phyloP scores from a whole-genome alignment of 345 rosid genomes.

The Aethionema arabicum region DNA sequence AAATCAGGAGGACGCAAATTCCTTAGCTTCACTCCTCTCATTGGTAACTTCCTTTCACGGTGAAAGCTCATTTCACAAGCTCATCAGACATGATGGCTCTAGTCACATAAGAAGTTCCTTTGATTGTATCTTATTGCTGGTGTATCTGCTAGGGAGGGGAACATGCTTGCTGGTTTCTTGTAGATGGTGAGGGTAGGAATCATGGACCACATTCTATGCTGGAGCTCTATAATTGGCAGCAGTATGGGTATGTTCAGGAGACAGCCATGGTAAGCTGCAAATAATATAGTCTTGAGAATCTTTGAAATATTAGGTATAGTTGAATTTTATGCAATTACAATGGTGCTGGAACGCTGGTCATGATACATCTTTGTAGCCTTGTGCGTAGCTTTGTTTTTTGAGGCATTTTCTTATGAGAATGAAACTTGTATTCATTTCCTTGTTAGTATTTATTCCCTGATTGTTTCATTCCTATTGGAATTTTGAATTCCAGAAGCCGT shows the following conservation, averaged over 20 bases:
- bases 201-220: conserved; percentile 78
- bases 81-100: conserved; percentile 23
- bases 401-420: neutral
- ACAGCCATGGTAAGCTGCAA: conserved; percentile 55
- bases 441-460: neutral
- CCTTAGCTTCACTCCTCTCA: conserved; percentile 34
- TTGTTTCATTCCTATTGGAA: conserved; percentile 13
- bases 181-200: conserved; percentile 63
- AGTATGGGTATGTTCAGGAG: conserved; percentile 56
- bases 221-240: conserved; percentile 71
- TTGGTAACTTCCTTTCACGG: conserved; percentile 48
- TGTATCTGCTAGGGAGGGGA: conserved; percentile 52
- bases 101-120: conserved; percentile 11
- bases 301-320: conserved; percentile 4
- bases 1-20: conserved; percentile 37
- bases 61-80: conserved; percentile 22
- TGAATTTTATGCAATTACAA: neutral
- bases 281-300: neutral
- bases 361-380: conserved; percentile 13
- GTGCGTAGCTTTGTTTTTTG: conserved; percentile 9
- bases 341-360: neutral
- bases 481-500: neutral
- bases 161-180: conserved; percentile 76
- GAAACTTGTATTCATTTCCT: conserved; percentile 4
- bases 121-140: conserved; percentile 3